Percentiles rank a stretch among this genome's conserved stretches.
phyloP scores from a whole-genome alignment of 2,329 filamentous ascomycete species.

The Arthrobotrys megalospora region DNA sequence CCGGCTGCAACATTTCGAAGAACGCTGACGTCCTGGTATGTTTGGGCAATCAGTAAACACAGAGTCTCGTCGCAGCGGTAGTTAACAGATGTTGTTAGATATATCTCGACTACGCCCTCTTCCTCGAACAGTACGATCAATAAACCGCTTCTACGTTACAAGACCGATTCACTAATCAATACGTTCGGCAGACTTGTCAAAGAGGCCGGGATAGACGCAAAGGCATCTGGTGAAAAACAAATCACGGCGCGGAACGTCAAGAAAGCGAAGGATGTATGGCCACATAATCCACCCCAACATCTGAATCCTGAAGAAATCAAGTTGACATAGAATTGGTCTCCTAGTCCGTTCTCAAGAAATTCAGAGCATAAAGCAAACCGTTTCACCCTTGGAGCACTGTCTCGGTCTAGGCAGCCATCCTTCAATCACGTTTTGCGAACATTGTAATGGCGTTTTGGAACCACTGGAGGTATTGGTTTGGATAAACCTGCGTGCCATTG shows the following conservation, averaged over 20 bases:
- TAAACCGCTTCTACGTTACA: neutral
- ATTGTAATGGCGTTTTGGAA: neutral
- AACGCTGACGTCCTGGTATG: constrained; percentile 87
- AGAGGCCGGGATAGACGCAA: constrained; percentile 59
- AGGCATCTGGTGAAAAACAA: constrained; percentile 49
- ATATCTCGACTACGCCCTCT: constrained; percentile 65
- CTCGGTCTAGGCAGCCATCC: neutral
- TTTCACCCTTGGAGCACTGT: neutral
- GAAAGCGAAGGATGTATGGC: constrained; percentile 54
- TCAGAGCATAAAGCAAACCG: constrained; percentile 39
- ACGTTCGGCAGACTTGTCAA: constrained; percentile 49
- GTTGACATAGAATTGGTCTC: neutral
- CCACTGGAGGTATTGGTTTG: no score
- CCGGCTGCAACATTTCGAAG: constrained; percentile 83
- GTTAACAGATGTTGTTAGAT: constrained; percentile 47
- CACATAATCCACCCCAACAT: neutral
- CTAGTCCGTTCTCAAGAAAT: constrained; percentile 58
- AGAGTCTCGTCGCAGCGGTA: neutral
- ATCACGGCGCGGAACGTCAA: constrained; percentile 60
- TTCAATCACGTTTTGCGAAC: neutral
- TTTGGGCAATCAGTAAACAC: constrained; percentile 39
- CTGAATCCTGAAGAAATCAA: neutral
- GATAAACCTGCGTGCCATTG: neutral
- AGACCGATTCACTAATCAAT: neutral
- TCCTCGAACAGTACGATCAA: constrained; percentile 63